Conservation (phyloP, 306 rosid species). For the Lablab purpureus region DNA sequence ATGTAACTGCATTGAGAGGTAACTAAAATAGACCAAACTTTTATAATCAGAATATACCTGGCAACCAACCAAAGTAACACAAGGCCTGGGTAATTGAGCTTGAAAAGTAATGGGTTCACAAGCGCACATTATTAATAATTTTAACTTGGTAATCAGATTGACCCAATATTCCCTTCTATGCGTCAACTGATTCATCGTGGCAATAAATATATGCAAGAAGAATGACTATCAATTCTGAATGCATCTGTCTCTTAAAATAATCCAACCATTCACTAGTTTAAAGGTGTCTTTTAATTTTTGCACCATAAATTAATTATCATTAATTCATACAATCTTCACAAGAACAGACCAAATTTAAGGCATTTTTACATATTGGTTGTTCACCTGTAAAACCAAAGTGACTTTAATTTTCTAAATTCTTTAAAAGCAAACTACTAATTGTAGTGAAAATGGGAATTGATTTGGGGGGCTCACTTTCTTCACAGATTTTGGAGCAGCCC, state of each 20-base stretch:
- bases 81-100: constrained; percentile 10
- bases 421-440: constrained; percentile 10
- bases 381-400: constrained; percentile 19
- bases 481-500: constrained; percentile 68
- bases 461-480: constrained; percentile 63
- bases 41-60: constrained; percentile 6
- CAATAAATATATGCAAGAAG: constrained; percentile 24
- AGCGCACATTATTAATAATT: neutral
- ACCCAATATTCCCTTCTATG: constrained; percentile 22
- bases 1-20: constrained; percentile 78
- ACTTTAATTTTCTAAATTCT: constrained; percentile 17
- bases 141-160: neutral
- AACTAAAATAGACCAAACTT: constrained; percentile 54
- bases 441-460: constrained; percentile 16
- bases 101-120: constrained; percentile 32
- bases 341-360: neutral
- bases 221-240: neutral
- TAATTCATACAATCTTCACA: constrained; percentile 11
- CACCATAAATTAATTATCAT: constrained; percentile 1
- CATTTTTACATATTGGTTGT: constrained; percentile 13
- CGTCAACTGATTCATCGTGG: constrained; percentile 11
- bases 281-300: constrained; percentile 15
- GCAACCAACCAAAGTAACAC: constrained; percentile 28
- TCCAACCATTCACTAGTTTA: constrained; percentile 25
- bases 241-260: neutral